A percentile compares a stretch with the other conserved stretches of the same genome.
Conservation (phyloP, 2,329 filamentous ascomycete species). For the Tolypocladium tropicale region DNA sequence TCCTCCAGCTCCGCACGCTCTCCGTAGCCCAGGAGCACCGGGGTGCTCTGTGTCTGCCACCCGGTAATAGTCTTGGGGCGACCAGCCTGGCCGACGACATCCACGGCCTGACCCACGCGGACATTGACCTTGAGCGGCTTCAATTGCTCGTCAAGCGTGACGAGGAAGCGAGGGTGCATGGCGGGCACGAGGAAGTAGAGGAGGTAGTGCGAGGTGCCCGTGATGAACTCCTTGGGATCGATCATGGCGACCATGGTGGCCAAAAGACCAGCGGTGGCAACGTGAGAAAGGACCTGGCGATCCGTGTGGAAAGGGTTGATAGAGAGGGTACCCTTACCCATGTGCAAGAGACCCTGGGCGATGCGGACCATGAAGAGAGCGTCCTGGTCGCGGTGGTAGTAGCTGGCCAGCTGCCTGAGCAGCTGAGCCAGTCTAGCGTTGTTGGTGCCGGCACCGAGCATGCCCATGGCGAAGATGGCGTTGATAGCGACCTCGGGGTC, state of each 20-base stretch:
- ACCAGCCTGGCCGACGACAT: constrained; percentile 94
- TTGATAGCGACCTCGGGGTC: constrained; percentile 98
- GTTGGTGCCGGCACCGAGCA: constrained; percentile 93
- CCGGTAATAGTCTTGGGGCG: constrained; percentile 98
- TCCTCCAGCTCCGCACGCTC: constrained; percentile 96
- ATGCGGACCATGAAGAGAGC: constrained; percentile 99
- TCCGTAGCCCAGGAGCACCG: constrained; percentile 85
- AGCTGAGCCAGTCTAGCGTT: constrained; percentile 94
- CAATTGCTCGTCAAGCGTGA: constrained; percentile 90
- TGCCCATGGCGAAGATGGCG: constrained; percentile 97
- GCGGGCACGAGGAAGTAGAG: constrained; percentile 95
- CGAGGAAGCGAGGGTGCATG: constrained; percentile 92
- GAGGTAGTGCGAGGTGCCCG: constrained; percentile 68
- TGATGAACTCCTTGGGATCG: constrained; percentile 80
- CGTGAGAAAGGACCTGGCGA: constrained; percentile 85
- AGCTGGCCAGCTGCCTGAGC: constrained; percentile 87
- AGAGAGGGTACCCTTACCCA: constrained; percentile 96
- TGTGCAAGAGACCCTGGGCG: constrained; percentile 91
- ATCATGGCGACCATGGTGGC: constrained; percentile 89
- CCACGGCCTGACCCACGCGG: constrained; percentile 92
- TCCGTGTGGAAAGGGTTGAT: constrained; percentile 99
- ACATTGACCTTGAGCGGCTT: constrained; percentile 94
- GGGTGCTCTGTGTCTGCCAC: constrained; percentile 99
- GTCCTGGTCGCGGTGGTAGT: constrained; percentile 95
- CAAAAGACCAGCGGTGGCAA: constrained; percentile 80